Evolutionary conservation across 306 rosid species (phyloP).

Genomic region (Pyrus betulifolia): DNA sequence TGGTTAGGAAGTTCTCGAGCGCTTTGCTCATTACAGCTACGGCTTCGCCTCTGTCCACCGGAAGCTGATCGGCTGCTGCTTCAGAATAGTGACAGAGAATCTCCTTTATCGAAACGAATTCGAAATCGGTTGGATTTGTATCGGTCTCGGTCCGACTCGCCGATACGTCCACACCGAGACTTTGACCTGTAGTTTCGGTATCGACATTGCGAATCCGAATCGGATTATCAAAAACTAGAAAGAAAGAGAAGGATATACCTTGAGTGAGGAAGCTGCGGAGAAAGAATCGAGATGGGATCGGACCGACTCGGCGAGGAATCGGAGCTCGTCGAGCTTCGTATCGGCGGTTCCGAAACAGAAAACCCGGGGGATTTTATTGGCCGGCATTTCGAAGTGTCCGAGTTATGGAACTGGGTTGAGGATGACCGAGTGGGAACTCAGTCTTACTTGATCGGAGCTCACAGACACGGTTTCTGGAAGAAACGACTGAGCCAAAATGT

Average conservation of each 20-base stretch:
- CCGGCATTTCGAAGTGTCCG: slow-evolving; percentile 17
- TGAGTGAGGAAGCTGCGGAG: slow-evolving; percentile 31
- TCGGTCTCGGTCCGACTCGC: slow-evolving; percentile 30
- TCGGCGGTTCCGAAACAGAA: slow-evolving; percentile 79
- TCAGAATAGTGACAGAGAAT: slow-evolving; percentile 36
- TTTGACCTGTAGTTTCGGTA: slow-evolving; percentile 35
- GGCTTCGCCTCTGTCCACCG: slow-evolving; percentile 73
- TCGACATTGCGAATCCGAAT: background rate
- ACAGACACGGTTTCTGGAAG: background rate
- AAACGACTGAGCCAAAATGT: background rate
- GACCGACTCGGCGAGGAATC: slow-evolving; percentile 52
- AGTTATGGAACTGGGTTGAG: background rate
- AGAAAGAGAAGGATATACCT: slow-evolving; percentile 24
- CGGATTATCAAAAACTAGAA: background rate
- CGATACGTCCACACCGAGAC: slow-evolving; percentile 65
- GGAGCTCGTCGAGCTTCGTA: slow-evolving; percentile 78
- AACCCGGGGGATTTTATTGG: slow-evolving; percentile 29
- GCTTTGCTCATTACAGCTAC: slow-evolving; percentile 61
- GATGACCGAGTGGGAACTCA: background rate
- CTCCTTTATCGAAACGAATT: slow-evolving; percentile 54
- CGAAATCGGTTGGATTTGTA: slow-evolving; percentile 31
- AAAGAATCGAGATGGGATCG: slow-evolving; percentile 54
- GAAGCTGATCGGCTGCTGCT: slow-evolving; percentile 20
- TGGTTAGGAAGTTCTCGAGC: slow-evolving; percentile 43
- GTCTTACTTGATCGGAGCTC: background rate